Conservation (phyloP, 2,329 filamentous ascomycete species). For the Fusarium graminum region DNA sequence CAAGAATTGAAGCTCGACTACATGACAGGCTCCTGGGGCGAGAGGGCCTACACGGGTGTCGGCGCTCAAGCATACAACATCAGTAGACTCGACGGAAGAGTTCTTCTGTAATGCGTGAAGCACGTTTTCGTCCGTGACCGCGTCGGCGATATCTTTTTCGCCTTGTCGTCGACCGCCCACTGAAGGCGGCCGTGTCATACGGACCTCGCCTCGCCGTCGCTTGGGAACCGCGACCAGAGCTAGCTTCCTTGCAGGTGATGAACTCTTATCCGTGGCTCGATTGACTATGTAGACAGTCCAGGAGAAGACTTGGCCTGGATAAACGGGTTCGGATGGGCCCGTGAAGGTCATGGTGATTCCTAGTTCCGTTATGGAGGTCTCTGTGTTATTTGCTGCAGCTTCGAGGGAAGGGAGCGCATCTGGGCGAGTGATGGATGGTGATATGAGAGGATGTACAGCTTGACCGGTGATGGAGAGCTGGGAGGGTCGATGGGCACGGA, state of each 20-base stretch:
- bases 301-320: slow-evolving; percentile 74
- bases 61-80: slow-evolving; percentile 80
- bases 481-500: slow-evolving; percentile 71
- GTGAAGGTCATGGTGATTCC: slow-evolving; percentile 82
- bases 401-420: slow-evolving; percentile 72
- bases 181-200: slow-evolving; percentile 66
- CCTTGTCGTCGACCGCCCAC: slow-evolving; percentile 56
- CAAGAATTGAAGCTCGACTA: slow-evolving; percentile 78
- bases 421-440: slow-evolving; percentile 69
- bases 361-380: slow-evolving; percentile 68
- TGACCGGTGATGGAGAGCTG: slow-evolving; percentile 72
- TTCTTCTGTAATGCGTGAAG: slow-evolving; percentile 78
- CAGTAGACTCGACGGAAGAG: slow-evolving; percentile 71
- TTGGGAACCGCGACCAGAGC: slow-evolving; percentile 77
- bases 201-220: slow-evolving; percentile 69
- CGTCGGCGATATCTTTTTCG: slow-evolving; percentile 67
- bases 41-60: slow-evolving; percentile 81
- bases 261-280: slow-evolving; percentile 64
- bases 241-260: slow-evolving; percentile 70
- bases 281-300: slow-evolving; percentile 85
- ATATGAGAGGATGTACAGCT: slow-evolving; percentile 66
- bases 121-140: slow-evolving; percentile 78
- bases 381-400: slow-evolving; percentile 61
- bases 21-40: slow-evolving; percentile 78
- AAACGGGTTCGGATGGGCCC: slow-evolving; percentile 68